Evolutionary conservation across 2,329 filamentous ascomycete species (phyloP).

Genomic region (Basipetospora chlamydospora): DNA sequence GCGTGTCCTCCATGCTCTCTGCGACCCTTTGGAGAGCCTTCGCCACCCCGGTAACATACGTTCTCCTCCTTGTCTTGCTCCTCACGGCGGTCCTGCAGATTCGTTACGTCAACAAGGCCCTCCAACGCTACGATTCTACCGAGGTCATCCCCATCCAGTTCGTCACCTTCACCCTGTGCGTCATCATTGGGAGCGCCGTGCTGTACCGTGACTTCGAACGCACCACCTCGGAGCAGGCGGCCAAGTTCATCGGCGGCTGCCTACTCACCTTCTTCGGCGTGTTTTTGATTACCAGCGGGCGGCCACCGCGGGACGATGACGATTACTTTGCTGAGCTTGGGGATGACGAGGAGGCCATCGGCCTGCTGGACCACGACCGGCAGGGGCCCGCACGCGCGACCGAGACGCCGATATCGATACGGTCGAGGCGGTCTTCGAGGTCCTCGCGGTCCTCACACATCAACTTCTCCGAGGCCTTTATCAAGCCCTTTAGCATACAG

Average conservation of each 20-base stretch:
- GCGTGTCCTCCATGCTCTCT: conserved; percentile 86
- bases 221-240: conserved; percentile 55
- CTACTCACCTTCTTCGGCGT: conserved; percentile 88
- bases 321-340: conserved; percentile 35
- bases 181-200: conserved; percentile 86
- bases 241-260: conserved; percentile 83
- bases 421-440: conserved; percentile 23
- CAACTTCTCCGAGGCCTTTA: conserved; percentile 24
- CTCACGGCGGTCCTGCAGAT: conserved; percentile 90
- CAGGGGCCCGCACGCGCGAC: conserved; percentile 7
- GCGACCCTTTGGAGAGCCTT: conserved; percentile 81
- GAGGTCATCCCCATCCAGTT: conserved; percentile 98
- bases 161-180: conserved; percentile 87
- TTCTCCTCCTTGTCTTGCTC: conserved; percentile 64
- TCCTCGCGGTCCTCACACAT: conserved; percentile 23
- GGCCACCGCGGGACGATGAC: conserved; percentile 42
- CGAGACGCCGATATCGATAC: conserved; percentile 6
- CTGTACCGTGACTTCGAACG: conserved; percentile 91
- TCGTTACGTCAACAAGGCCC: conserved; percentile 75
- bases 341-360: conserved; percentile 49
- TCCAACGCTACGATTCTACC: conserved; percentile 91
- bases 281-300: conserved; percentile 88
- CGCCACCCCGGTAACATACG: conserved; percentile 82
- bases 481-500: conserved; percentile 21
- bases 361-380: conserved; percentile 37